Base-by-base conservation (phyloP, 495 filamentous ascomycete genomes). In the Cairneyella variabilis region DNA sequence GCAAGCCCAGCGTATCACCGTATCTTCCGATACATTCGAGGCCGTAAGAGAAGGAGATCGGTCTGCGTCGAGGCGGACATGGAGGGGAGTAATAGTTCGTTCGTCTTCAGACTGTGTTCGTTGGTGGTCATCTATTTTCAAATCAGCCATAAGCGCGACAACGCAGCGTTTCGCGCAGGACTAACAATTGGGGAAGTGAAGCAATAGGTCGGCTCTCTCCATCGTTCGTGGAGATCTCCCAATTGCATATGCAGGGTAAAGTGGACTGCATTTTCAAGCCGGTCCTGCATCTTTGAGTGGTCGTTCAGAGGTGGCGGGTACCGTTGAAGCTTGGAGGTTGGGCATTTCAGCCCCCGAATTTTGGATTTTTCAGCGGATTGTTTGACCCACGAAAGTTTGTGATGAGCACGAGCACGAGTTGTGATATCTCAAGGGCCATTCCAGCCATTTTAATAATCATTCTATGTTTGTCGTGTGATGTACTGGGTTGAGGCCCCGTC, bases 71-170 rank as follows among this genome's bases (percentile, higher is more conserved):
- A 62, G 34, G 45, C 47, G 59, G 21, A 40, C 51, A 67, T 85
- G 79, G 69, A 86, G 82, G 36, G 83, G 84, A 40, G 83, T 83
- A 41, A 82, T 72, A 45, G 82, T 67, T 39, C 81, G 86, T 58
- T 83, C 83, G 53, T 71, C 61, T 45, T 73, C 67, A 51, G 76
- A 73, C 17, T 73, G 64, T 38, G 85, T 57, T 63, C 80, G 79
- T 39, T 77, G 78, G 61, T 66, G 73, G 64, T 67, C 76, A 65
- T 75, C 76, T 81, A 46, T 26, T 32, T 22, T 25, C 23, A 14
- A 57, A 55, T 48, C 23, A 58, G 36, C 47, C 30, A 39, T 47
- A 7, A 25, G 26, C 27, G 12, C 20, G 54, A 53, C 60, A 58
- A 49, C 47, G 52, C 56, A 59, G 51, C 30, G 26, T 25, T 10